Percentiles rank a stretch among this genome's conserved stretches.
phyloP scores from a whole-genome alignment of 2,329 filamentous ascomycete species.

The Colletotrichum australisinense region DNA sequence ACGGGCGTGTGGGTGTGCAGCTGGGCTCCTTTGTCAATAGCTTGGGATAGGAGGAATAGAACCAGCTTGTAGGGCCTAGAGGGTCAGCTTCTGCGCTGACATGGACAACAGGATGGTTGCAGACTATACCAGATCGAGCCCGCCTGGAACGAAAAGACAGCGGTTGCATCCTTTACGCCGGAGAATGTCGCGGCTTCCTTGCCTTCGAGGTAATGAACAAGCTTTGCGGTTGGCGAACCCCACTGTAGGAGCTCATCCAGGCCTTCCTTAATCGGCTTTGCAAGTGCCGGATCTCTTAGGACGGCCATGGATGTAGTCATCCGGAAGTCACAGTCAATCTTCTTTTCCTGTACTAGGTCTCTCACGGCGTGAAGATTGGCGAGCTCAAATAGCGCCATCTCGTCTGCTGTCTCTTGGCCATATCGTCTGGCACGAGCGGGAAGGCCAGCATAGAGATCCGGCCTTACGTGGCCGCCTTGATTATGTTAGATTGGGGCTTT shows the following conservation, averaged over 20 bases:
- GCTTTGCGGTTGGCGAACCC: constrained; percentile 25
- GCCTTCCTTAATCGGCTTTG: constrained; percentile 39
- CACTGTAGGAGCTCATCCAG: constrained; percentile 11
- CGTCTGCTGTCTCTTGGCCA: constrained; percentile 39
- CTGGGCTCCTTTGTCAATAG: constrained; percentile 47
- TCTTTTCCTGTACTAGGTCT: constrained; percentile 22
- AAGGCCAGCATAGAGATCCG: constrained; percentile 27
- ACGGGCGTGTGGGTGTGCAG: constrained; percentile 37
- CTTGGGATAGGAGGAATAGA: constrained; percentile 57
- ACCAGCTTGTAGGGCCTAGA: constrained; percentile 66
- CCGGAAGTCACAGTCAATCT: constrained; percentile 33
- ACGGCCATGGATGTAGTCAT: constrained; percentile 30
- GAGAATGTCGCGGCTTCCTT: constrained; percentile 46
- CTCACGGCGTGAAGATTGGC: constrained; percentile 32
- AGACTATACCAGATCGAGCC: constrained; percentile 52
- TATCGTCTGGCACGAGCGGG: constrained; percentile 20
- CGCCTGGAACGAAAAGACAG: constrained; percentile 44
- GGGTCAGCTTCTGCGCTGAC: not conserved
- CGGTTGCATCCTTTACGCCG: constrained; percentile 49
- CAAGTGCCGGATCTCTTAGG: constrained; percentile 1
- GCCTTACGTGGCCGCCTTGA: constrained; percentile 32
- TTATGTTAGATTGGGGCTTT: not conserved
- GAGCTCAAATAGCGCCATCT: constrained; percentile 39
- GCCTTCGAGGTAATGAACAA: constrained; percentile 25
- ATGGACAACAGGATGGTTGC: not conserved